Evolutionary conservation across 2,329 filamentous ascomycete genomes (phyloP).

Genomic region (Paraphoma sp.): DNA sequence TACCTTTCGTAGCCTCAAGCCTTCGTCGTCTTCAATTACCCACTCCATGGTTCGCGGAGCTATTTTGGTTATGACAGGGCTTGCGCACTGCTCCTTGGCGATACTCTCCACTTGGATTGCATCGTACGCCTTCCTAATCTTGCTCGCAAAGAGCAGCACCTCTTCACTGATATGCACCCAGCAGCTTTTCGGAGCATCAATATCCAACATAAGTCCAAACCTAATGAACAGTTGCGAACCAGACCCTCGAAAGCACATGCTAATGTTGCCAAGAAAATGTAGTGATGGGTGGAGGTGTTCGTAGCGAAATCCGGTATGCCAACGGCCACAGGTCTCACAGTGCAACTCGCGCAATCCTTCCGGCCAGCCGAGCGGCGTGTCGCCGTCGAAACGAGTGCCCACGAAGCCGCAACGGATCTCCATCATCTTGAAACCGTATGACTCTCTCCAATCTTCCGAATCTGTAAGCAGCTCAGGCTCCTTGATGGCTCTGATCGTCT

Average conservation of each 20-base stretch:
- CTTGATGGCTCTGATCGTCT: not conserved
- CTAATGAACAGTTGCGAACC: not conserved
- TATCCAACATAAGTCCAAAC: too few species aligned
- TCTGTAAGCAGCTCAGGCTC: not conserved
- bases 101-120: not conserved
- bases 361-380: not conserved
- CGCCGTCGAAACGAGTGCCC: not conserved
- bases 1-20: not conserved
- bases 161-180: not conserved
- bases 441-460: not conserved
- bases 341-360: not conserved
- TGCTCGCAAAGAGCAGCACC: not conserved
- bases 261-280: not conserved
- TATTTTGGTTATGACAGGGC: not conserved
- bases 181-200: not conserved
- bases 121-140: not conserved
- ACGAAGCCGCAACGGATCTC: not conserved
- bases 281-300: not conserved
- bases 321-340: not conserved
- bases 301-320: not conserved
- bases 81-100: not conserved
- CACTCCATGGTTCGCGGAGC: not conserved
- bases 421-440: not conserved
- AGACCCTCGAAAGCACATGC: not conserved
- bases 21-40: not conserved